These are phyloP conservation scores for Brettanomyces bruxellensis DNA, from an alignment of 805 yeast genomes.

Conservation along the genomic window DNA sequence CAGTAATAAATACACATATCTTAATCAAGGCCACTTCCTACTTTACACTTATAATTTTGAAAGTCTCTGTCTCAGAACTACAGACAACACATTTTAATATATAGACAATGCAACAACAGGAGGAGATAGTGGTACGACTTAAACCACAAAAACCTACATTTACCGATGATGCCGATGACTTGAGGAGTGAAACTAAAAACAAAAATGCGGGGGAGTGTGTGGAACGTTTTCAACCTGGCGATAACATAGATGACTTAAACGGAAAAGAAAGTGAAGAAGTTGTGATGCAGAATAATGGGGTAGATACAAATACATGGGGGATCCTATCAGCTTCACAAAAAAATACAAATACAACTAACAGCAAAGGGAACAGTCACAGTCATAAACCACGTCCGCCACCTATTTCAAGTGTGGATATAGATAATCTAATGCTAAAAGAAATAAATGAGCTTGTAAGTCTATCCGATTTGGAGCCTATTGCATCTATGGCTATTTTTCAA, in stretches of 20 bases:
- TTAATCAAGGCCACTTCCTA: too few relatives aligned
- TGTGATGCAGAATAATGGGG: not conserved
- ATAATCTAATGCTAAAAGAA: constrained; percentile 20
- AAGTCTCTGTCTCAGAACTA: too few relatives aligned
- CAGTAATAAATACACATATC: too few relatives aligned
- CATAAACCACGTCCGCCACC: constrained; percentile 1
- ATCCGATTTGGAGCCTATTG: constrained; percentile 17
- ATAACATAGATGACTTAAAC: not conserved
- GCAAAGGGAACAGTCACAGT: not conserved
- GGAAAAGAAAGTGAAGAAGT: not conserved
- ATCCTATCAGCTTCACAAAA: too few relatives aligned
- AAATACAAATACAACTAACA: not conserved
- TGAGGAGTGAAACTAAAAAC: too few relatives aligned
- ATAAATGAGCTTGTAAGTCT: constrained; percentile 12
- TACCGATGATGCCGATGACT: constrained; percentile 5
- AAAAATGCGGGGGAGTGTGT: not conserved
- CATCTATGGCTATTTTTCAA: constrained; percentile 21
- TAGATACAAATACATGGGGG: too few relatives aligned
- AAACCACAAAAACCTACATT: constrained; percentile 18
- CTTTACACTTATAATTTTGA: too few relatives aligned
- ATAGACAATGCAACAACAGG: too few relatives aligned
- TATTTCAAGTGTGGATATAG: constrained; percentile 20
- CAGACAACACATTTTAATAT: too few relatives aligned
- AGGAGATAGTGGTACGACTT: constrained; percentile 1
- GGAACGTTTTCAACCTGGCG: not conserved